Evolutionary conservation across 441 rosid species (phyloP).

Genomic region (Adansonia gregorii): DNA sequence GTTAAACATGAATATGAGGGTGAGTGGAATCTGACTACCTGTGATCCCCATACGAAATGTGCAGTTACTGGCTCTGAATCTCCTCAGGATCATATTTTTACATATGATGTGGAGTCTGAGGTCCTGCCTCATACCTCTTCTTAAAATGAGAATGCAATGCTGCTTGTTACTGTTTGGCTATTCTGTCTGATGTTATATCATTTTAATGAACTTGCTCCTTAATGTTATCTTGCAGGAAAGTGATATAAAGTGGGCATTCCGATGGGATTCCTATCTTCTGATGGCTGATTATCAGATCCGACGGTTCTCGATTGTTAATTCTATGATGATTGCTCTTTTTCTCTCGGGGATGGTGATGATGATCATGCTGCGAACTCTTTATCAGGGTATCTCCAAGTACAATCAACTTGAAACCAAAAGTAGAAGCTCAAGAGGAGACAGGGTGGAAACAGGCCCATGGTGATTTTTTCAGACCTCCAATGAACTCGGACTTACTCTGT

Average conservation of each 20-base stretch:
- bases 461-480: constrained; percentile 85
- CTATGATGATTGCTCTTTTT: constrained; percentile 92
- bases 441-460: constrained; percentile 97
- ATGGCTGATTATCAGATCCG: constrained; percentile 95
- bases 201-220: constrained; percentile 8
- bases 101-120: constrained; percentile 86
- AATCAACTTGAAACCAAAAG: constrained; percentile 85
- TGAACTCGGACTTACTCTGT: constrained; percentile 71
- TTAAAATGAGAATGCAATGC: not conserved
- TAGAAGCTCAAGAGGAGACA: constrained; percentile 87
- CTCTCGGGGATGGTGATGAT: constrained; percentile 98
- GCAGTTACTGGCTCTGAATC: constrained; percentile 71
- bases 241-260: constrained; percentile 73
- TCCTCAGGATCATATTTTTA: constrained; percentile 73
- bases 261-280: constrained; percentile 92
- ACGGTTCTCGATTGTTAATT: constrained; percentile 89
- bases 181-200: not conserved
- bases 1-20: constrained; percentile 83
- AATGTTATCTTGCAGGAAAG: constrained; percentile 25
- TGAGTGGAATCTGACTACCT: constrained; percentile 70
- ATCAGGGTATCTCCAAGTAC: constrained; percentile 88
- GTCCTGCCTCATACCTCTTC: constrained; percentile 32
- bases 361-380: constrained; percentile 91
- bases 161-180: not conserved
- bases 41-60: constrained; percentile 86